phyloP scores from a whole-genome alignment of 768 basidiomycete species.

The Lactarius indigo region DNA sequence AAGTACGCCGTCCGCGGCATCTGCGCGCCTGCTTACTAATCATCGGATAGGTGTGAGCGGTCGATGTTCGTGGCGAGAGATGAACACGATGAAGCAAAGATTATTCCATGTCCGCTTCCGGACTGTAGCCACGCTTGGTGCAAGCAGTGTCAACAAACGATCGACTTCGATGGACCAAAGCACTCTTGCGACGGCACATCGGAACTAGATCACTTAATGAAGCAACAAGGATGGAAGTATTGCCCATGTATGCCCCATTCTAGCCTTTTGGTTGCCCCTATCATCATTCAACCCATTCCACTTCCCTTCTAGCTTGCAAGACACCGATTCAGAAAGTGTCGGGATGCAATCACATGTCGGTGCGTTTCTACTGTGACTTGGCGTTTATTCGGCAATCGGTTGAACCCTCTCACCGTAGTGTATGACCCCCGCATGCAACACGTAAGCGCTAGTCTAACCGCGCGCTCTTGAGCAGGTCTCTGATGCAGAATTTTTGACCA shows the following conservation, averaged over 20 bases:
- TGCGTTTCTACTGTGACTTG: constrained; percentile 31
- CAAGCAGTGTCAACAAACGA: constrained; percentile 31
- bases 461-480: neutral
- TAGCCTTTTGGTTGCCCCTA: too few relatives aligned
- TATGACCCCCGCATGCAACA: constrained; percentile 54
- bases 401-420: constrained; percentile 36
- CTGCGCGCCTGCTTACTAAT: neutral
- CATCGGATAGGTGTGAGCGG: constrained; percentile 23
- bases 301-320: constrained; percentile 37
- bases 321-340: constrained; percentile 49
- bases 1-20: constrained; percentile 38
- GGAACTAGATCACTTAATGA: constrained; percentile 34
- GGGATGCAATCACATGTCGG: constrained; percentile 61
- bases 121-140: constrained; percentile 34
- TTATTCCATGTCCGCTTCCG: constrained; percentile 32
- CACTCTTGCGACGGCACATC: constrained; percentile 35
- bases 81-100: constrained; percentile 27
- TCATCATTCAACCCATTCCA: too few relatives aligned
- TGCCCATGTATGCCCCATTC: constrained; percentile 31
- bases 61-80: constrained; percentile 31
- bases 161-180: constrained; percentile 25
- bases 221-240: constrained; percentile 33
- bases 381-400: neutral
- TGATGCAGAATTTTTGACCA: constrained; percentile 6
- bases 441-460: constrained; percentile 25